Evolutionary conservation across 371 early-diverging fungal genomes (phyloP), one percentile per base, ranked within the genome.

Genomic region (Cladochytrium tenue): DNA sequence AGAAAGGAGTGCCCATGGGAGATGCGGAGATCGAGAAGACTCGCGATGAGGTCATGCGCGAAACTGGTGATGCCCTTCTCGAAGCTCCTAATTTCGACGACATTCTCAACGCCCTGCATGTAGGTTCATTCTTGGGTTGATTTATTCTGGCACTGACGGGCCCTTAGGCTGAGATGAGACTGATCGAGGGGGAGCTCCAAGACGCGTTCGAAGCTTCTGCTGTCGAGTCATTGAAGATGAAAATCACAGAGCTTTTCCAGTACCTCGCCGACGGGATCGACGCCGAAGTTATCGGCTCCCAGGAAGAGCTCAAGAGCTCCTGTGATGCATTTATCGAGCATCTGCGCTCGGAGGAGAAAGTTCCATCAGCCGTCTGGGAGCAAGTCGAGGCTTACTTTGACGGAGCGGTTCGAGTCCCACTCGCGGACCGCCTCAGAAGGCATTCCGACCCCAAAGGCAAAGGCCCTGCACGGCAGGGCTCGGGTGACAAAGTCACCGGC

Each of bases 281-380:
- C 53, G 53, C 53, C 7, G 53, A 26, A 13, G 53, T 53, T 25
- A 53, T 53, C 27, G n/a, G n/a, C n/a, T n/a, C n/a, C n/a, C n/a
- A n/a, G n/a, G n/a, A n/a, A n/a, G n/a, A n/a, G n/a, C n/a, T n/a
- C n/a, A n/a, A n/a, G n/a, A n/a, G n/a, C n/a, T n/a, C n/a, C n/a
- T n/a, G n/a, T n/a, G n/a, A n/a, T n/a, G n/a, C n/a, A n/a, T n/a
- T n/a, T n/a, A n/a, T n/a, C n/a, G n/a, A n/a, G n/a, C n/a, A n/a
- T n/a, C n/a, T n/a, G n/a, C n/a, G n/a, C n/a, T n/a, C n/a, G n/a
- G n/a, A n/a, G n/a, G n/a, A n/a, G n/a, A n/a, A n/a, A n/a, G n/a
- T n/a, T n/a, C n/a, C n/a, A n/a, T n/a, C n/a, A n/a, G n/a, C n/a
- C n/a, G n/a, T n/a, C n/a, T n/a, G n/a, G n/a, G n/a, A n/a, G n/a